phyloP scores from a whole-genome alignment of 2,329 filamentous ascomycete species.

The Pseudonectria foliicola region DNA sequence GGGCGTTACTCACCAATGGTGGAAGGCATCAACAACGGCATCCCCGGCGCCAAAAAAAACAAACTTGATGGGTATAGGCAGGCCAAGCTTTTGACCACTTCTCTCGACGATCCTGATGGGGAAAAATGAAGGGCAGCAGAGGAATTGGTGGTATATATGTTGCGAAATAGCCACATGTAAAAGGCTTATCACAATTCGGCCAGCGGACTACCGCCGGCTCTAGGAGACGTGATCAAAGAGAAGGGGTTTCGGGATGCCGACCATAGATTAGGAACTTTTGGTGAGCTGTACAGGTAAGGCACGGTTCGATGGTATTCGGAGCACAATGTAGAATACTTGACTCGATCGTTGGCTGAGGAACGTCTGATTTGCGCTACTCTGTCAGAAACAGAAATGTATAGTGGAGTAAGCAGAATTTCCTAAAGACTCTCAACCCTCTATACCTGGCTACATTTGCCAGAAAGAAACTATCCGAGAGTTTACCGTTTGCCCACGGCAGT shows the following conservation, averaged over 20 bases:
- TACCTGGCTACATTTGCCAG: too few relatives aligned
- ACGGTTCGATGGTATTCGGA: slow-evolving; percentile 28
- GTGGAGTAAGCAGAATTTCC: too few relatives aligned
- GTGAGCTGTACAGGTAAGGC: slow-evolving; percentile 28
- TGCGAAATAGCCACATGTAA: slow-evolving; percentile 29
- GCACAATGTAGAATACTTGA: slow-evolving; percentile 18
- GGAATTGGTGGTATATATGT: slow-evolving; percentile 25
- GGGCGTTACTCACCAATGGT: too few relatives aligned
- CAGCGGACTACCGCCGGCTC: slow-evolving; percentile 20
- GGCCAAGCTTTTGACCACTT: slow-evolving; percentile 25
- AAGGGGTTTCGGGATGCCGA: slow-evolving; percentile 19
- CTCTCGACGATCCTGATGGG: slow-evolving; percentile 23
- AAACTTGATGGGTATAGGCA: slow-evolving; percentile 22
- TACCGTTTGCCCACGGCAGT: too few relatives aligned
- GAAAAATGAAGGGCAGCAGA: slow-evolving; percentile 21
- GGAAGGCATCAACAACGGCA: slow-evolving; percentile 25
- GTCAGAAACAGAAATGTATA: too few relatives aligned
- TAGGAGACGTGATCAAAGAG: slow-evolving; percentile 26
- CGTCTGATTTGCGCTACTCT: slow-evolving; percentile 11
- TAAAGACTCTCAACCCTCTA: too few relatives aligned
- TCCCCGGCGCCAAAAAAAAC: slow-evolving; percentile 25
- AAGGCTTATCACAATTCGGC: slow-evolving; percentile 31
- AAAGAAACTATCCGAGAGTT: too few relatives aligned
- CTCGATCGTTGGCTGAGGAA: slow-evolving; percentile 15
- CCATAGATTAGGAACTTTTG: slow-evolving; percentile 27